Conservation (phyloP, 1,139 yeast genomes). For the Taiozyma onychis region DNA sequence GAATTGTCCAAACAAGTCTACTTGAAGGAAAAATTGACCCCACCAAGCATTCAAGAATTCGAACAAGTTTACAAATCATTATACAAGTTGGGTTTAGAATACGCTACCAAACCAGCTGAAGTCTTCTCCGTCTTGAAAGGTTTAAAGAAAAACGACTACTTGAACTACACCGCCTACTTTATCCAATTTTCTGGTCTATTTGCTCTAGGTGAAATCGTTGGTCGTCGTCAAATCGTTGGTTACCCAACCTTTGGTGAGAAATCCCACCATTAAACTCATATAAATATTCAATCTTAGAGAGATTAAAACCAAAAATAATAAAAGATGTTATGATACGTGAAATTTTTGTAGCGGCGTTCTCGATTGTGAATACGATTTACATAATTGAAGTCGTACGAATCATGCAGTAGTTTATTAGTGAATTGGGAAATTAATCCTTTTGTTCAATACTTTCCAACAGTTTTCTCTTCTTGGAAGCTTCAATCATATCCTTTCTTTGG, state of each 20-base stretch:
- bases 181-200: slow-evolving; percentile 87
- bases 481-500: slow-evolving; percentile 66
- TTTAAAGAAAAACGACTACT: slow-evolving; percentile 50
- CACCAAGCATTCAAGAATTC: slow-evolving; percentile 78
- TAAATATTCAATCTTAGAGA: not conserved
- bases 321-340: not conserved
- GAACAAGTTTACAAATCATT: slow-evolving; percentile 64
- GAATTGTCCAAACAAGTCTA: slow-evolving; percentile 89
- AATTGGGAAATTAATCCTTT: not conserved
- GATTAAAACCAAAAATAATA: not conserved
- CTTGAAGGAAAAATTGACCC: slow-evolving; percentile 88
- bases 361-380: not conserved
- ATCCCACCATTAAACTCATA: slow-evolving; percentile 5
- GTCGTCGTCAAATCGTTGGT: slow-evolving; percentile 90
- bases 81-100: slow-evolving; percentile 34
- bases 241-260: slow-evolving; percentile 43
- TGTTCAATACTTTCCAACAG: not conserved
- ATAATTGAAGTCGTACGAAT: not conserved
- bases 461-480: slow-evolving; percentile 67
- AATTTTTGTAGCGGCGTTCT: not conserved
- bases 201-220: slow-evolving; percentile 93
- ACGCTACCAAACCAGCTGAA: slow-evolving; percentile 42
- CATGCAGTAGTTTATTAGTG: not conserved
- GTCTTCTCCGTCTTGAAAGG: slow-evolving; percentile 33
- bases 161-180: slow-evolving; percentile 70